Conservation (phyloP, 257 asterid genomes). For the Gynochthodes officinalis region DNA sequence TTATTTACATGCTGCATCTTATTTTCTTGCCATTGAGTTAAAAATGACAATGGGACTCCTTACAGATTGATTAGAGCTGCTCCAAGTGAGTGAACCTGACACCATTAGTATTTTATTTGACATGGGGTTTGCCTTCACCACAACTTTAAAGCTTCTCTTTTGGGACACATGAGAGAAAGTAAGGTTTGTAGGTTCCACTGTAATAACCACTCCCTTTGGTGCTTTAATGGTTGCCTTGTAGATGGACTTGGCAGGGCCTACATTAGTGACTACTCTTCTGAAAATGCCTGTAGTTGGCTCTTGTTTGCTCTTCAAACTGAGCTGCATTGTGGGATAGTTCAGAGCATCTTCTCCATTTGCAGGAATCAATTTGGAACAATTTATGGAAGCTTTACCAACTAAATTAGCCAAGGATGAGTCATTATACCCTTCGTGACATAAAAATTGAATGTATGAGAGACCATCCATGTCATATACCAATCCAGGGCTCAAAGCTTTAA, state of each 20-base stretch:
- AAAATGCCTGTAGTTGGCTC: constrained; percentile 58
- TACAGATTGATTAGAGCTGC: constrained; percentile 41
- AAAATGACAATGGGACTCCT: constrained; percentile 67
- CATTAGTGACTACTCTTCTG: constrained; percentile 66
- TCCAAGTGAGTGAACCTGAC: constrained; percentile 79
- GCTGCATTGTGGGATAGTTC: constrained; percentile 93
- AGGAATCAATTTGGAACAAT: constrained; percentile 71
- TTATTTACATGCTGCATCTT: not conserved
- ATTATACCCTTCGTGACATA: constrained; percentile 71
- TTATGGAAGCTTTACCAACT: constrained; percentile 35
- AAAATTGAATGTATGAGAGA: constrained; percentile 66
- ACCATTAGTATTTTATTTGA: constrained; percentile 22
- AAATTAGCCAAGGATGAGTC: constrained; percentile 52
- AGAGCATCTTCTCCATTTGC: constrained; percentile 62
- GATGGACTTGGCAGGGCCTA: constrained; percentile 46
- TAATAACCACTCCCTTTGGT: constrained; percentile 62
- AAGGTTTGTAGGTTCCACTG: constrained; percentile 54
- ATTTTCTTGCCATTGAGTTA: constrained; percentile 38
- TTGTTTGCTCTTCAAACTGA: constrained; percentile 42
- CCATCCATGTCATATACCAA: constrained; percentile 74
- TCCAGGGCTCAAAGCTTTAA: constrained; percentile 72
- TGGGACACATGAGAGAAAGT: constrained; percentile 42
- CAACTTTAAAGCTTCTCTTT: constrained; percentile 63
- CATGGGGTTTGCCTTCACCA: constrained; percentile 65
- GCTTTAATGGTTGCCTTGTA: constrained; percentile 70